phyloP scores from a whole-genome alignment of 106 monocot genomes.

The Acorus gramineus region DNA sequence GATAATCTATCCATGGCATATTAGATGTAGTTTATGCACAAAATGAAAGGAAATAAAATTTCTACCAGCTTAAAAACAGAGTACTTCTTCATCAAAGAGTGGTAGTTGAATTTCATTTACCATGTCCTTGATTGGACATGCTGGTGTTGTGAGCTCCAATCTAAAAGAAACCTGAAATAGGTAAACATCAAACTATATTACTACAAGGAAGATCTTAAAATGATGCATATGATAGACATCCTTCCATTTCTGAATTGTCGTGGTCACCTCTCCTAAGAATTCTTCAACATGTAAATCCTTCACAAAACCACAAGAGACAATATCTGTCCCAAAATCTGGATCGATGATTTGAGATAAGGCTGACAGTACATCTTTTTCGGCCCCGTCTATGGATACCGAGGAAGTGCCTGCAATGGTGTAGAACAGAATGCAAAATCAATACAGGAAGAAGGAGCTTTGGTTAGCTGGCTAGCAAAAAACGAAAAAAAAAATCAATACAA shows the following conservation, averaged over 20 bases:
- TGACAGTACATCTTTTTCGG: slow-evolving; percentile 54
- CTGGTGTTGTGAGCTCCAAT: slow-evolving; percentile 96
- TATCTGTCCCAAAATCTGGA: slow-evolving; percentile 97
- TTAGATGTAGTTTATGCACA: no score
- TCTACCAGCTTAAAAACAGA: no score
- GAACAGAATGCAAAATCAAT: no score
- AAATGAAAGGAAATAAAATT: no score
- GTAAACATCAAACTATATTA: not conserved
- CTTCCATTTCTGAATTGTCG: not conserved
- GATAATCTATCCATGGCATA: no score
- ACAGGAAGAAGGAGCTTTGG: no score
- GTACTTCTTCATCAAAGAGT: no score
- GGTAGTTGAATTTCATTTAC: slow-evolving; percentile 21
- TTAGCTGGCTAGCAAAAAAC: no score
- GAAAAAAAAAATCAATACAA: no score
- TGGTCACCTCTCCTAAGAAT: slow-evolving; percentile 50
- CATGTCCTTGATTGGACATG: slow-evolving; percentile 92
- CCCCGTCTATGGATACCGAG: slow-evolving; percentile 36
- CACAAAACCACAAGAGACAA: slow-evolving; percentile 94
- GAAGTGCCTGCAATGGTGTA: not conserved
- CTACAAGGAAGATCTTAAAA: no score
- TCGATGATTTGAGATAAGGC: slow-evolving; percentile 94
- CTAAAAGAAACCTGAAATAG: slow-evolving; percentile 78
- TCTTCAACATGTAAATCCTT: slow-evolving; percentile 77
- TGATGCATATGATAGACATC: no score